A percentile compares a stretch with the other conserved stretches of the same genome.
Evolutionary conservation across 176 grass and related monocot genomes (phyloP).

Genomic region (Lolium perenne): DNA sequence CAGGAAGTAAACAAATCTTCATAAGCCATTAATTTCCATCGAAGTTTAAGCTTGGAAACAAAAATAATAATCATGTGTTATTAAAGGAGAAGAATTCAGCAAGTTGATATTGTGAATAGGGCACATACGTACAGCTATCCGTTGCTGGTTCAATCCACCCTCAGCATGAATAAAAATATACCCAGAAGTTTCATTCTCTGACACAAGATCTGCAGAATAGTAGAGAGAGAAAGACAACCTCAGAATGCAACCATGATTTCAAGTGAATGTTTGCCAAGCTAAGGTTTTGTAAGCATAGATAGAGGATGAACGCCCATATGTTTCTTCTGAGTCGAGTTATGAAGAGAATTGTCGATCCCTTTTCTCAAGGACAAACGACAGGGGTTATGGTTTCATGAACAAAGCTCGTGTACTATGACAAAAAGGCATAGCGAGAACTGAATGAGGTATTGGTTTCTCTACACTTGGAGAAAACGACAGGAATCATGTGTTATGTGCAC

Average conservation of each 20-base stretch:
- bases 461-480: not conserved
- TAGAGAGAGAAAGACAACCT: constrained; percentile 13
- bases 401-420: not conserved
- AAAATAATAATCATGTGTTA: not conserved
- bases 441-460: not conserved
- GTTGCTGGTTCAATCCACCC: constrained; percentile 95
- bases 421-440: not conserved
- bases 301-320: not conserved
- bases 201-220: constrained; percentile 65
- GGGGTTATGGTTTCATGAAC: not conserved
- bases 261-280: constrained; percentile 29
- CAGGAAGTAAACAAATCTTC: not conserved
- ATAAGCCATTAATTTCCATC: not conserved
- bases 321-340: not conserved
- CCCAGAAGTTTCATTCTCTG: constrained; percentile 84
- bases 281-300: not conserved
- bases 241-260: constrained; percentile 29
- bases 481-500: not conserved
- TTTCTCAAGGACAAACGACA: not conserved
- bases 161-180: constrained; percentile 99
- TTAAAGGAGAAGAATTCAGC: constrained; percentile 1
- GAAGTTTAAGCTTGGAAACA: not conserved
- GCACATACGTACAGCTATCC: constrained; percentile 84
- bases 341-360: not conserved
- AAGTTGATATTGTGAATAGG: constrained; percentile 29